Evolutionary conservation across 2,329 filamentous ascomycete species (phyloP).

Genomic region (Aureobasidium sp.): DNA sequence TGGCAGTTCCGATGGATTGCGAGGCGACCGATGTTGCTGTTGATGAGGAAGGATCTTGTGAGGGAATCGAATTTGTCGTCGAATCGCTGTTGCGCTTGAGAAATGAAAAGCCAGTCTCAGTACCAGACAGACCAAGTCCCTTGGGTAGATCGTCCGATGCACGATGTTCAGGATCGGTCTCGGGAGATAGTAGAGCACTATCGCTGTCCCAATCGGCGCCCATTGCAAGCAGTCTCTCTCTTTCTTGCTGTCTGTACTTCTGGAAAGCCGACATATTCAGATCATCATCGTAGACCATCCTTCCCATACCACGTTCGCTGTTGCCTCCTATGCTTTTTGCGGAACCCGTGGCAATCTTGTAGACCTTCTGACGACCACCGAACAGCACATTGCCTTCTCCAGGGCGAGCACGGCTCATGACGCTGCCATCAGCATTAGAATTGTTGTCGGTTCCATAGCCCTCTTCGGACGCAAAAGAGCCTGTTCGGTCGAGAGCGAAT

Average conservation of each 20-base stretch:
- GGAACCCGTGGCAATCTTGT: slow-evolving; percentile 62
- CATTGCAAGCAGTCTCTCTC: slow-evolving; percentile 42
- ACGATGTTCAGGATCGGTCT: slow-evolving; percentile 22
- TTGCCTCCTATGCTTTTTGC: slow-evolving; percentile 35
- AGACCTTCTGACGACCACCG: slow-evolving; percentile 91
- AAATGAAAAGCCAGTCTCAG: slow-evolving; percentile 37
- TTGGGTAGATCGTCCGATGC: slow-evolving; percentile 30
- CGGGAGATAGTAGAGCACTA: slow-evolving; percentile 16
- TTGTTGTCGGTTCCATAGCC: slow-evolving; percentile 59
- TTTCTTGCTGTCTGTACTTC: slow-evolving; percentile 54
- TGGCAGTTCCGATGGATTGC: slow-evolving; percentile 43
- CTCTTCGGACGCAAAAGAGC: slow-evolving; percentile 58
- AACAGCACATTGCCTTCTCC: slow-evolving; percentile 89
- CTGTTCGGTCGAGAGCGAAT: slow-evolving; percentile 50
- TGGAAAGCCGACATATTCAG: slow-evolving; percentile 78
- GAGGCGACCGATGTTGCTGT: slow-evolving; percentile 77
- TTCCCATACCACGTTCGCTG: slow-evolving; percentile 46
- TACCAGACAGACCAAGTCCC: slow-evolving; percentile 9
- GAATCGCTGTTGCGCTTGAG: slow-evolving; percentile 75
- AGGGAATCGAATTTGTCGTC: slow-evolving; percentile 69
- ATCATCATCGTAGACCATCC: slow-evolving; percentile 78
- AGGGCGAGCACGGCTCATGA: slow-evolving; percentile 79
- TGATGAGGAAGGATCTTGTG: slow-evolving; percentile 69
- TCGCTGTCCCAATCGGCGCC: slow-evolving; percentile 13
- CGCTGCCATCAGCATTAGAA: slow-evolving; percentile 52